Conservation (phyloP, 257 asterid species). For the Solanum bulbocastanum region DNA sequence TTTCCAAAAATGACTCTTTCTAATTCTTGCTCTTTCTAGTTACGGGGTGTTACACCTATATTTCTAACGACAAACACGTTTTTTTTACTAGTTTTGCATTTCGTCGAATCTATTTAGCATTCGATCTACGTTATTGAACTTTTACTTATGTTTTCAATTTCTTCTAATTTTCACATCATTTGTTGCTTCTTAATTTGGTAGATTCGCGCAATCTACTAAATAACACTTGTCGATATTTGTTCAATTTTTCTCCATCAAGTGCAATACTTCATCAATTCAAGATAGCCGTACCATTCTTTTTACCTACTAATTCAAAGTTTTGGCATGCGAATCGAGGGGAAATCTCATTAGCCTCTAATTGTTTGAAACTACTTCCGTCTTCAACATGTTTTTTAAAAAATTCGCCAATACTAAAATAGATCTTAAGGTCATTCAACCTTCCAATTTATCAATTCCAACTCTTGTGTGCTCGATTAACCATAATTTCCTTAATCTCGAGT, state of each 20-base stretch:
- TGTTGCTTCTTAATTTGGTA: background rate
- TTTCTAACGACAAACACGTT: background rate
- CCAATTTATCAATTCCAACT: background rate
- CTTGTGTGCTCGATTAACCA: background rate
- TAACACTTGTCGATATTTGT: background rate
- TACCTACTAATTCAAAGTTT: background rate
- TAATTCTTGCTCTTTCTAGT: too few relatives aligned
- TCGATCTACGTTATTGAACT: background rate
- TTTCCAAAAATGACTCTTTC: too few relatives aligned
- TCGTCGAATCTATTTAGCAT: background rate
- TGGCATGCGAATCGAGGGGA: background rate
- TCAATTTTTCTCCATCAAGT: background rate
- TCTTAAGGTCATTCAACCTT: background rate
- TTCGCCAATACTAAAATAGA: background rate
- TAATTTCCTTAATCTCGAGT: background rate
- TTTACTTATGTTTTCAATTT: background rate
- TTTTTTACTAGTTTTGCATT: too few relatives aligned
- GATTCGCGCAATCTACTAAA: background rate
- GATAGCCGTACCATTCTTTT: background rate
- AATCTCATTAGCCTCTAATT: background rate
- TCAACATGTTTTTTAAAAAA: accelerated
- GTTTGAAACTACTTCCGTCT: background rate
- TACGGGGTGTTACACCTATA: too few relatives aligned
- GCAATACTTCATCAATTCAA: background rate
- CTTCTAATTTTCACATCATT: background rate